Evolutionary conservation across 805 yeast species (phyloP).

Genomic region (Vanderwaltozyma verrucispora): DNA sequence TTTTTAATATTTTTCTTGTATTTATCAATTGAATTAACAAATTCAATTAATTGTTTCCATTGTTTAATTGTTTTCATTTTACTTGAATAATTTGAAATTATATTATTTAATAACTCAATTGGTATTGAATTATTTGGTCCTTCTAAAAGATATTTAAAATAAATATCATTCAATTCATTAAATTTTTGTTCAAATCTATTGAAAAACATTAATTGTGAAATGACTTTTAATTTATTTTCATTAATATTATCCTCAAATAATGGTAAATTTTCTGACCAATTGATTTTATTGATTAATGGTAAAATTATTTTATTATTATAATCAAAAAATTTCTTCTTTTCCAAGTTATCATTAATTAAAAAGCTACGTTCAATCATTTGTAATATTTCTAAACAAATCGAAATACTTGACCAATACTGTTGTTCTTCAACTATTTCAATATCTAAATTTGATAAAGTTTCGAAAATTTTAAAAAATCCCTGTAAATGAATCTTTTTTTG

Average conservation of each 20-base stretch:
- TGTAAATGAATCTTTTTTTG: slow-evolving; percentile 20
- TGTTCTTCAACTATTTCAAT: neutral
- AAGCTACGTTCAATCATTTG: slow-evolving; percentile 7
- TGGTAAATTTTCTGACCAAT: slow-evolving; percentile 1
- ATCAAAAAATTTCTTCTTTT: too few relatives aligned
- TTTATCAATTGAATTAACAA: slow-evolving; percentile 37
- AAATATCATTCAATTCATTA: slow-evolving; percentile 27
- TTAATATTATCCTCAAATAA: too few relatives aligned
- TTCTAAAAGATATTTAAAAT: slow-evolving; percentile 41
- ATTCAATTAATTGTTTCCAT: slow-evolving; percentile 48
- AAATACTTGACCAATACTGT: slow-evolving; percentile 19
- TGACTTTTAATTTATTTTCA: slow-evolving; percentile 30
- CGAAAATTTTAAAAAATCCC: slow-evolving; percentile 22
- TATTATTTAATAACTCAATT: slow-evolving; percentile 36
- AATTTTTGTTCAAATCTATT: slow-evolving; percentile 14
- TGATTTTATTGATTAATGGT: neutral
- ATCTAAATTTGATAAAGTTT: slow-evolving; percentile 4
- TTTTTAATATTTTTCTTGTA: slow-evolving; percentile 22
- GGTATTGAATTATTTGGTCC: slow-evolving; percentile 48
- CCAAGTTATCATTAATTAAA: neutral
- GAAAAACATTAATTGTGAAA: slow-evolving; percentile 19
- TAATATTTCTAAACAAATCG: slow-evolving; percentile 20
- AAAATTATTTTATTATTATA: too few relatives aligned
- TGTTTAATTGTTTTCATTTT: slow-evolving; percentile 34
- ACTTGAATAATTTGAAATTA: slow-evolving; percentile 34